Base-by-base conservation (phyloP, 805 yeast species). In the Ascoidea asiatica region DNA sequence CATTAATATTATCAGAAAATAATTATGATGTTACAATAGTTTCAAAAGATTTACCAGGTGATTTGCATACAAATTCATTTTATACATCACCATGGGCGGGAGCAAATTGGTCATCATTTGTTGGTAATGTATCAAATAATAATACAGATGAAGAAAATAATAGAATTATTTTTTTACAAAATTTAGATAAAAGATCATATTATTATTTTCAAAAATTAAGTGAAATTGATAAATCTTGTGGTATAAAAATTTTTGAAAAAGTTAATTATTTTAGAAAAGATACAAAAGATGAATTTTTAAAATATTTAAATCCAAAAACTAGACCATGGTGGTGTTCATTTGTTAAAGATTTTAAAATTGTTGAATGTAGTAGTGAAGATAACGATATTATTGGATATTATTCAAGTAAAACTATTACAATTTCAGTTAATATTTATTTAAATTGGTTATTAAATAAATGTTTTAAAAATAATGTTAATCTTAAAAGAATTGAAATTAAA, bases 71-170 rank as follows among this genome's bases (percentile, higher is more conserved):
- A 43, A 62, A 69, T 38, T 59, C 59, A 13, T 67, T 68, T 7
- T 80, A 75, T 54, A 69, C 83, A 2, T 76, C 82, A 0, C 85
- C 86, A 3, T 73, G 67, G 56, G 87, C 86, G 0, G 87, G 87
- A 4, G 88, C 86, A 40, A 75, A 79, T 52, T 80, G 86, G 84
- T 66, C 64, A 41, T 72, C 81, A 11, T 75, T 77, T 59, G 85
- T 83, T 2, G n/a, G n/a, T n/a, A n/a, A n/a, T n/a, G n/a, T n/a
- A n/a, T n/a, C n/a, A n/a, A n/a, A n/a, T n/a, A n/a, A n/a, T n/a
- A 38, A 52, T 1, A 46, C 48, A 1, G 62, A 63, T 4, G 75
- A 73, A 19, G 36, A 48, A 5, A 7, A 23, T 4, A n/a, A 38
- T 7, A 43, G 43, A 8, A 48, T 50, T 19, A 19, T 33, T 4